Evolutionary conservation across 805 yeast genomes (phyloP).

Genomic region (Candida lessepsii): DNA sequence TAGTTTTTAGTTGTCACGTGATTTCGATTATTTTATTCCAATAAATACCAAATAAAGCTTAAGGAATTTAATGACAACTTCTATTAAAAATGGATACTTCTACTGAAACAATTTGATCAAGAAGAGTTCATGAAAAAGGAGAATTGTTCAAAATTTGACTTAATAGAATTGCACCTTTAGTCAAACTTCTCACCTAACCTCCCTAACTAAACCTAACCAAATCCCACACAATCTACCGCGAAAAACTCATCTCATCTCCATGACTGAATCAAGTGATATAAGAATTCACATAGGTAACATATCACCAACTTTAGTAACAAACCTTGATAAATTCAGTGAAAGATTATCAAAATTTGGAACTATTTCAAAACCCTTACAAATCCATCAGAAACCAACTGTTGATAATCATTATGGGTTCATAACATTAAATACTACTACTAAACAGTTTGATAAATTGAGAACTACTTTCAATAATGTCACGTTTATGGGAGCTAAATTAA

Average conservation of each 20-base stretch:
- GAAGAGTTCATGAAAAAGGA: no score
- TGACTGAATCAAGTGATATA: constrained; percentile 2
- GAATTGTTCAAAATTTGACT: no score
- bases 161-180: no score
- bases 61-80: no score
- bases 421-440: constrained; percentile 51
- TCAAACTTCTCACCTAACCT: not conserved
- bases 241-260: constrained; percentile 7
- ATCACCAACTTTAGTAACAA: constrained; percentile 49
- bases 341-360: constrained; percentile 67
- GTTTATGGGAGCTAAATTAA: constrained; percentile 70
- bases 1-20: no score
- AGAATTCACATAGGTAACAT: constrained; percentile 69
- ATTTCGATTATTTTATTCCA: no score
- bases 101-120: no score
- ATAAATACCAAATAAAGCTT: no score
- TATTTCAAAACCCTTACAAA: constrained; percentile 45
- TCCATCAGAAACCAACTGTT: constrained; percentile 53
- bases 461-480: constrained; percentile 64
- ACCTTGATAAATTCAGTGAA: constrained; percentile 44
- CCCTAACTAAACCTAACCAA: not conserved
- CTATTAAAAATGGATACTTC: no score
- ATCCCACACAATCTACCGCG: no score
- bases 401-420: constrained; percentile 66
- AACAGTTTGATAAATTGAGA: constrained; percentile 49